Evolutionary conservation across 23 red algal species (phyloP).

Genomic region (Gracilaria gracilis): DNA sequence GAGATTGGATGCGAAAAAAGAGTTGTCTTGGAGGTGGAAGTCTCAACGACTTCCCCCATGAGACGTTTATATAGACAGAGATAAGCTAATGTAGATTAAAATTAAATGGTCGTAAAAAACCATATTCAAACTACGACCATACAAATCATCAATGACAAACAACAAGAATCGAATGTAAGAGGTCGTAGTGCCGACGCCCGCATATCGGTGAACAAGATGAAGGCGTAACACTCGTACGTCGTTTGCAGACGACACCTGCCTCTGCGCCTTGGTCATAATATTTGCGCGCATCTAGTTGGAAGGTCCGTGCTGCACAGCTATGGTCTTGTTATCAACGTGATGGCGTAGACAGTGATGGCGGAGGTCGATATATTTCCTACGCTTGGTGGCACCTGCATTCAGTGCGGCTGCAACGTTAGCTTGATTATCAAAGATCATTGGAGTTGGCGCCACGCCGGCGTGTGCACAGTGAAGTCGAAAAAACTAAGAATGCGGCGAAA

Average conservation of each 20-base stretch:
- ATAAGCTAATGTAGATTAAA: too few species aligned
- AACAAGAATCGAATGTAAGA: not conserved
- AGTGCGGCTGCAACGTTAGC: not conserved
- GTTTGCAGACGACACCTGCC: too few species aligned
- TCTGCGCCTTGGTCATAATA: not conserved
- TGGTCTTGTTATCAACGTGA: not conserved
- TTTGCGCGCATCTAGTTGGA: not conserved
- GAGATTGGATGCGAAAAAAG: not conserved
- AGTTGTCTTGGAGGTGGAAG: constrained; percentile 10
- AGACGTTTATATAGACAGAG: not conserved
- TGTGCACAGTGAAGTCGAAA: not conserved
- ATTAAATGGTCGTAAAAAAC: not conserved
- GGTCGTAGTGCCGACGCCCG: not conserved
- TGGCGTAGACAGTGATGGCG: constrained; percentile 17
- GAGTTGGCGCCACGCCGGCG: not conserved
- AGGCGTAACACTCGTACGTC: too few species aligned
- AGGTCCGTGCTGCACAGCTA: not conserved
- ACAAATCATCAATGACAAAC: constrained; percentile 4
- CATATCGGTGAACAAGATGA: too few species aligned
- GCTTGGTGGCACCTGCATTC: not conserved
- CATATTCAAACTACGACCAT: not conserved
- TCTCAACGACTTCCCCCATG: not conserved
- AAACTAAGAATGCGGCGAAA: not conserved
- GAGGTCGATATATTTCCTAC: constrained; percentile 27
- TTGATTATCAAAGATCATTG: not conserved